These are phyloP conservation scores for Trapa bicornis DNA, from an alignment of 345 rosid species.

Conservation along the genomic window DNA sequence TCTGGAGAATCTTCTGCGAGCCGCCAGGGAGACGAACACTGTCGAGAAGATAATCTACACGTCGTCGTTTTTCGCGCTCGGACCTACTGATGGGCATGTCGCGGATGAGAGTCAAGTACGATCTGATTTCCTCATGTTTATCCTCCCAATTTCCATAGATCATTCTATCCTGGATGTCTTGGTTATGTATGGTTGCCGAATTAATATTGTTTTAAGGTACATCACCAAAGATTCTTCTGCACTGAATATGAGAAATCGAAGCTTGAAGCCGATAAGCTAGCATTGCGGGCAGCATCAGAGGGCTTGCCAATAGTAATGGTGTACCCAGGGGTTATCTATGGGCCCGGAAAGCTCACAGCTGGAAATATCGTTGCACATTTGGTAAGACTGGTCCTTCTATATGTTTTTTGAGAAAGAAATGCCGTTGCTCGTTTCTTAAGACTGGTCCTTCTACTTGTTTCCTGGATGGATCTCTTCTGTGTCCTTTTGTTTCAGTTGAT, in stretches of 20 bases:
- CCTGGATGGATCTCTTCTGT: background rate
- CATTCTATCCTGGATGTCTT: background rate
- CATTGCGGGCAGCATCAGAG: slow-evolving; percentile 47
- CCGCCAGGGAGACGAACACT: slow-evolving; percentile 38
- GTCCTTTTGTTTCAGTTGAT: slow-evolving; percentile 37
- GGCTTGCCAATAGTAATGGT: slow-evolving; percentile 57
- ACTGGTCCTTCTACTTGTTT: background rate
- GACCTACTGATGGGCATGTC: slow-evolving; percentile 65
- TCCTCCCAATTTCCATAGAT: background rate
- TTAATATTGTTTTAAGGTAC: slow-evolving; percentile 27
- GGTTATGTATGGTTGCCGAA: background rate
- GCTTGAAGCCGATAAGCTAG: slow-evolving; percentile 63
- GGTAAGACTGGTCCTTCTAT: slow-evolving; percentile 30
- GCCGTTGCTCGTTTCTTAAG: background rate
- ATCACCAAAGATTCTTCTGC: slow-evolving; percentile 57
- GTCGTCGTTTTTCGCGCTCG: slow-evolving; percentile 85
- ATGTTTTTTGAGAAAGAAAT: background rate
- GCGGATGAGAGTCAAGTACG: slow-evolving; percentile 67
- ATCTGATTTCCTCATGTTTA: background rate
- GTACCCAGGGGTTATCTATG: slow-evolving; percentile 85
- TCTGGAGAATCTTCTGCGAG: slow-evolving; percentile 58
- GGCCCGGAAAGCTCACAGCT: slow-evolving; percentile 66
- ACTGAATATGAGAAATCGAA: slow-evolving; percentile 81
- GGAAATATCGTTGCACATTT: slow-evolving; percentile 63
- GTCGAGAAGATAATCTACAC: slow-evolving; percentile 62